phyloP scores from a whole-genome alignment of 179 eudicot genomes.

The Patellifolia procumbens region DNA sequence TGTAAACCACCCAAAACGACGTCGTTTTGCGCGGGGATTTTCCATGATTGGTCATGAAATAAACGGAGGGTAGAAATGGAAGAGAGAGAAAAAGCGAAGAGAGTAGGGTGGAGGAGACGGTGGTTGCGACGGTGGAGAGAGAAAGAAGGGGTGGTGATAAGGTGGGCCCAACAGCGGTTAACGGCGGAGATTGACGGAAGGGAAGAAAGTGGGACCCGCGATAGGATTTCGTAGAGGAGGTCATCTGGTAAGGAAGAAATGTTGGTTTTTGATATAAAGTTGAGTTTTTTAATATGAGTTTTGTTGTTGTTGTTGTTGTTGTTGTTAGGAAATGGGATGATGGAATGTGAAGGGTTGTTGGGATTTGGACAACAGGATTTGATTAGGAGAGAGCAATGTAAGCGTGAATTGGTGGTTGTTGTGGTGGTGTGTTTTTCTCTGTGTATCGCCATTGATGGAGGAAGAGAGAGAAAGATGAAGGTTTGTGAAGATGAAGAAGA shows the following conservation, averaged over 20 bases:
- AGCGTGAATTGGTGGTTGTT: too few relatives aligned
- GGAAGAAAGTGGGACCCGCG: slow-evolving; percentile 52
- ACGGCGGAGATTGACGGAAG: slow-evolving; percentile 60
- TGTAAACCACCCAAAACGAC: slow-evolving; percentile 6
- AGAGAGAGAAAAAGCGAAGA: slow-evolving; percentile 49
- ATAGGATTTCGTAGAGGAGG: slow-evolving; percentile 59
- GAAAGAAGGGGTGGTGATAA: slow-evolving; percentile 51
- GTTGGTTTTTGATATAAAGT: slow-evolving; percentile 22
- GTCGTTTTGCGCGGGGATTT: slow-evolving; percentile 20
- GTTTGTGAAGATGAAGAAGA: neutral
- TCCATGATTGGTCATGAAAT: slow-evolving; percentile 40
- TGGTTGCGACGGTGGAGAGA: slow-evolving; percentile 50
- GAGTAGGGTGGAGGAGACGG: slow-evolving; percentile 40
- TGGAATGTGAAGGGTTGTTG: slow-evolving; percentile 24
- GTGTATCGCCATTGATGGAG: slow-evolving; percentile 14
- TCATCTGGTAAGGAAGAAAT: slow-evolving; percentile 71
- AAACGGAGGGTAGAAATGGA: slow-evolving; percentile 43
- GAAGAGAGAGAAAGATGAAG: neutral
- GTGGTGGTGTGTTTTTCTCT: slow-evolving; percentile 36
- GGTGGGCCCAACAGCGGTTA: slow-evolving; percentile 69
- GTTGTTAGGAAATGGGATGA: slow-evolving; percentile 19
- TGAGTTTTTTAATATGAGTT: neutral
- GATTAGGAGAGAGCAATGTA: slow-evolving; percentile 67
- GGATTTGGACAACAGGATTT: slow-evolving; percentile 80
- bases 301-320: neutral